Base-by-base conservation (phyloP, 768 basidiomycete genomes). In the Austroboletus festivus region DNA sequence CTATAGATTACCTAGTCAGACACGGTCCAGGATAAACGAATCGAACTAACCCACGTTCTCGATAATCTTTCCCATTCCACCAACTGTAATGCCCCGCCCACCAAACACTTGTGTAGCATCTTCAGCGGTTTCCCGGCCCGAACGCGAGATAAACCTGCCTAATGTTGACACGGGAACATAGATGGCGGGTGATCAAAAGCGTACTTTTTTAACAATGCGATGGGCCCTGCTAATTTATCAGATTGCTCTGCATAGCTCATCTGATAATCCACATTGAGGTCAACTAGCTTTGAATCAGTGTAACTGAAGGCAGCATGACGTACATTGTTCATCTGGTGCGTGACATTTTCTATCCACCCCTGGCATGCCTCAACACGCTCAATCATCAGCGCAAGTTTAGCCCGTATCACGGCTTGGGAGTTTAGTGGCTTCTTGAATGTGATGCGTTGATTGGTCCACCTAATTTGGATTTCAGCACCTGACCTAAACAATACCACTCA, bases 271-370 rank as follows among this genome's bases (percentile, higher is more conserved):
- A 42, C n/a, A n/a, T n/a, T n/a, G n/a, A n/a, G n/a, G n/a, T n/a
- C n/a, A n/a, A n/a, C n/a, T n/a, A n/a, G n/a, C n/a, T n/a, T n/a
- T 13, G 18, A 12, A n/a, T 23, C 26, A 18, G 28, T 21, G 3
- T 24, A 24, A 35, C 2, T 15, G 23, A 38, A 38, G 24, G 12
- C 24, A 46, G 24, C 2, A 18, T 34, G 20, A 65, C 76, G 28
- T 46, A 89, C 88, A 60, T 91, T 83, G 63, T 86, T 90, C 92
- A 95, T 94, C 65, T 96, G 93, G 63, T 86, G 82, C 3, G 93
- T 96, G 46, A 96, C 73, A 19, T 75, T 79, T 73, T 98, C 94
- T 11, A 93, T 78, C 92, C 92, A 96, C 42, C 83, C 83, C 61
- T 95, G 93, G 51, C 75, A 82, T 18, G 77, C 79, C 70, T 98